These are phyloP conservation scores for Leccinum variicolor DNA, from an alignment of 768 basidiomycete species.

Conservation along the genomic window DNA sequence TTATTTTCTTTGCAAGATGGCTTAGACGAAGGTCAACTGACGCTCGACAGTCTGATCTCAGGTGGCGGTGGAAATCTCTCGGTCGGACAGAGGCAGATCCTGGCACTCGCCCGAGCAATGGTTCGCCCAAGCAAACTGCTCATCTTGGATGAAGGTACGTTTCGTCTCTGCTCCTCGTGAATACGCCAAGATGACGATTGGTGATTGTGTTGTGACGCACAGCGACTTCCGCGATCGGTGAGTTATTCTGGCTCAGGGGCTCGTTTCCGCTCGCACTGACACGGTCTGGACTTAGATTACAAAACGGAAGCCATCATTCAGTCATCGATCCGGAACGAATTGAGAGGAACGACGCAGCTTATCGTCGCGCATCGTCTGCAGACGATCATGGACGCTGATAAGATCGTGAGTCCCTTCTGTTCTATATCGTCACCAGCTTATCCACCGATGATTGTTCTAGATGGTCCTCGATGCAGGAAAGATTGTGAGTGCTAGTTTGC, in stretches of 20 bases:
- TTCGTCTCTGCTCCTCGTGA: background rate
- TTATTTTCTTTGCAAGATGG: slow-evolving; percentile 40
- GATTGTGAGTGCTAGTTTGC: slow-evolving; percentile 26
- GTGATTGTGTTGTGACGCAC: background rate
- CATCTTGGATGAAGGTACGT: slow-evolving; percentile 52
- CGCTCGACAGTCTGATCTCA: slow-evolving; percentile 43
- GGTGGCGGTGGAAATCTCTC: slow-evolving; percentile 46
- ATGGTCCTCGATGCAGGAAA: slow-evolving; percentile 43
- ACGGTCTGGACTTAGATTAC: slow-evolving; percentile 38
- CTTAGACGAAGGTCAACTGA: slow-evolving; percentile 35
- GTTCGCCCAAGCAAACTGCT: slow-evolving; percentile 55
- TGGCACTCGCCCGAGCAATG: slow-evolving; percentile 58
- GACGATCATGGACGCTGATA: slow-evolving; percentile 62
- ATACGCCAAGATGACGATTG: background rate
- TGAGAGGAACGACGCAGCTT: slow-evolving; percentile 47
- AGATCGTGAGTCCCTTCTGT: slow-evolving; percentile 37
- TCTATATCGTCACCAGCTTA: background rate
- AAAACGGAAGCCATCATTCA: slow-evolving; percentile 54
- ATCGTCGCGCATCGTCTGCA: slow-evolving; percentile 58
- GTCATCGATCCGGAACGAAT: slow-evolving; percentile 46
- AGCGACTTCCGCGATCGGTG: slow-evolving; percentile 48
- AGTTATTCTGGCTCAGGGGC: background rate
- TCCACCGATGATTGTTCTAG: slow-evolving; percentile 14
- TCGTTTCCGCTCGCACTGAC: background rate
- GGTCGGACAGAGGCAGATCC: slow-evolving; percentile 59